Evolutionary conservation across 2,329 filamentous ascomycete genomes (phyloP).

Genomic region (Eurotiales sp.): DNA sequence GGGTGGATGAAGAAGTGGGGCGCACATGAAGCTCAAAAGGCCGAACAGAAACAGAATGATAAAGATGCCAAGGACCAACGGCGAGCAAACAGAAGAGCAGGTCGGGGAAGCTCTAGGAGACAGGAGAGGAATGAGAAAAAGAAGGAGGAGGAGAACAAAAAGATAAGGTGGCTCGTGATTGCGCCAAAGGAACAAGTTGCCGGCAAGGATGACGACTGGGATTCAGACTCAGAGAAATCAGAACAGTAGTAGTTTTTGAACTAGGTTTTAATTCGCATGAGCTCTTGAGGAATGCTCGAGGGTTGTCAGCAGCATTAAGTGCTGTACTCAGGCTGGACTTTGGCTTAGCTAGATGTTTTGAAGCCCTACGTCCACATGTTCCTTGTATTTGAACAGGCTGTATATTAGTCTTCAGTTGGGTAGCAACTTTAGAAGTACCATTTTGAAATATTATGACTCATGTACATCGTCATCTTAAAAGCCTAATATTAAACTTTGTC

Average conservation of each 20-base stretch:
- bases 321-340: too few relatives aligned
- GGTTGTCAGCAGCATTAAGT: too few relatives aligned
- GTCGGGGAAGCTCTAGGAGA: background rate
- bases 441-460: too few relatives aligned
- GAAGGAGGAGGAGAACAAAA: background rate
- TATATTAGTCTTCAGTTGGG: too few relatives aligned
- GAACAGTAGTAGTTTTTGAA: background rate
- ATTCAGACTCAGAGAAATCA: background rate
- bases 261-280: background rate
- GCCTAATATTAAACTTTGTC: too few relatives aligned
- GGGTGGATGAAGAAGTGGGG: constrained; percentile 15
- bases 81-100: background rate
- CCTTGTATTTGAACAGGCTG: too few relatives aligned
- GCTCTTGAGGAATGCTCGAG: too few relatives aligned
- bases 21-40: constrained; percentile 9
- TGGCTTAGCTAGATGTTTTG: too few relatives aligned
- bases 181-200: background rate
- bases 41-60: constrained; percentile 13
- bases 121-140: constrained; percentile 1
- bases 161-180: background rate
- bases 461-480: too few relatives aligned
- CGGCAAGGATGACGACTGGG: background rate
- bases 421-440: too few relatives aligned
- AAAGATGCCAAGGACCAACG: constrained; percentile 3
- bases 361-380: too few relatives aligned